Evolutionary conservation across 352 stramenopile species (phyloP).

Genomic region (Blastocystis sp.): DNA sequence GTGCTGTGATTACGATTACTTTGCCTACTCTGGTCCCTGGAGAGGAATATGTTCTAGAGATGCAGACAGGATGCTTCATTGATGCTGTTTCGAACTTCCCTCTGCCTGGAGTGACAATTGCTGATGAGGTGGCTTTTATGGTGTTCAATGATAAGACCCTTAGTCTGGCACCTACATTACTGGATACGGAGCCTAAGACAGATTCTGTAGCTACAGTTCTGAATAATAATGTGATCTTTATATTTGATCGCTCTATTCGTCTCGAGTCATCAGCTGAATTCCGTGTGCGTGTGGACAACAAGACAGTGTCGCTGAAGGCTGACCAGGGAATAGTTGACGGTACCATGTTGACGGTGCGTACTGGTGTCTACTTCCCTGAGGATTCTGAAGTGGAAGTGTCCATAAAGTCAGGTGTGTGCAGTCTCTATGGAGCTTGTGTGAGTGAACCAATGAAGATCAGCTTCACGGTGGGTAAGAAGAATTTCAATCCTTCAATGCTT

Average conservation of each 20-base stretch:
- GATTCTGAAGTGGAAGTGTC: background rate
- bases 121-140: conserved; percentile 8
- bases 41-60: conserved; percentile 11
- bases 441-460: background rate
- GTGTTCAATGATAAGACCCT: background rate
- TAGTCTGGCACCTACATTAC: background rate
- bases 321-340: background rate
- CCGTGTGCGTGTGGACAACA: background rate
- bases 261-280: background rate
- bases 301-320: background rate
- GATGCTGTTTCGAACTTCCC: conserved; percentile 17
- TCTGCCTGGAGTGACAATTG: background rate
- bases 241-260: conserved; percentile 9
- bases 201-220: background rate
- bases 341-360: background rate
- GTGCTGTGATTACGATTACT: background rate
- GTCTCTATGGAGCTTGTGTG: background rate
- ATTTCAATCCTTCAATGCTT: background rate
- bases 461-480: background rate
- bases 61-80: background rate
- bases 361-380: conserved; percentile 4
- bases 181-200: background rate
- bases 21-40: background rate
- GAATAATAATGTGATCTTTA: conserved; percentile 11
- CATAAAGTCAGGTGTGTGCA: background rate